Conservation (phyloP, 1,284 basidiomycete genomes). For the Irpex rosettiformis region DNA sequence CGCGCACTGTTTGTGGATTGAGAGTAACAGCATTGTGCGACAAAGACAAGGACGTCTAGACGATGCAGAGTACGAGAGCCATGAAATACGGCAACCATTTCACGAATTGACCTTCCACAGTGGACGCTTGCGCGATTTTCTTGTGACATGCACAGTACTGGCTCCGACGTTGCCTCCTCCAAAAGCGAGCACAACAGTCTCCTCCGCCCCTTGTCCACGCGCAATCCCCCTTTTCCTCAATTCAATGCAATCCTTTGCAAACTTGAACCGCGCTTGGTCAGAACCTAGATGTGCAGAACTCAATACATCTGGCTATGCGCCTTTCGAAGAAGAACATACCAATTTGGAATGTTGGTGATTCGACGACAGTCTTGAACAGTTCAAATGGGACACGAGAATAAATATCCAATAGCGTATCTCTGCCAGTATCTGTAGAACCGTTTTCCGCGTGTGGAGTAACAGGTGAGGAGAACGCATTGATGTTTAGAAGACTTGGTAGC, state of each 20-base stretch:
- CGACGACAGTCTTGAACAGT: conserved; percentile 75
- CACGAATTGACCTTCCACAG: conserved; percentile 82
- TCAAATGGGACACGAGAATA: conserved; percentile 79
- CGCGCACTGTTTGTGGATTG: neutral
- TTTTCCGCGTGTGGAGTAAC: conserved; percentile 31
- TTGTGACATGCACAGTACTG: conserved; percentile 80
- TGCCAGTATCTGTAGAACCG: conserved; percentile 41
- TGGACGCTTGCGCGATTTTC: conserved; percentile 78
- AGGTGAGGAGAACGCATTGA: conserved; percentile 27
- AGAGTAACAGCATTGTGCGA: conserved; percentile 11
- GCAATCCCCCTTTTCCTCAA: conserved; percentile 67
- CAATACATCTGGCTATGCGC: neutral
- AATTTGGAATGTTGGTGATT: conserved; percentile 73
- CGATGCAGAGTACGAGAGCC: conserved; percentile 11
- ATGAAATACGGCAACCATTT: conserved; percentile 8
- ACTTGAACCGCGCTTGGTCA: conserved; percentile 83
- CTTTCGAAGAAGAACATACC: conserved; percentile 42
- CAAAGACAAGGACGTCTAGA: conserved; percentile 12
- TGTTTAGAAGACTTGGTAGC: conserved; percentile 58
- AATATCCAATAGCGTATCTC: conserved; percentile 65
- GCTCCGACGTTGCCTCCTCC: conserved; percentile 64
- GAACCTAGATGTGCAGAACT: conserved; percentile 44
- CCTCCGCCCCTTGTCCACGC: conserved; percentile 62
- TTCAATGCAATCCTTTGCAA: conserved; percentile 85
- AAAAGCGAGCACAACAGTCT: conserved; percentile 85